Conservation (phyloP, 495 filamentous ascomycete genomes). For the Hyaloscypha bicolor region DNA sequence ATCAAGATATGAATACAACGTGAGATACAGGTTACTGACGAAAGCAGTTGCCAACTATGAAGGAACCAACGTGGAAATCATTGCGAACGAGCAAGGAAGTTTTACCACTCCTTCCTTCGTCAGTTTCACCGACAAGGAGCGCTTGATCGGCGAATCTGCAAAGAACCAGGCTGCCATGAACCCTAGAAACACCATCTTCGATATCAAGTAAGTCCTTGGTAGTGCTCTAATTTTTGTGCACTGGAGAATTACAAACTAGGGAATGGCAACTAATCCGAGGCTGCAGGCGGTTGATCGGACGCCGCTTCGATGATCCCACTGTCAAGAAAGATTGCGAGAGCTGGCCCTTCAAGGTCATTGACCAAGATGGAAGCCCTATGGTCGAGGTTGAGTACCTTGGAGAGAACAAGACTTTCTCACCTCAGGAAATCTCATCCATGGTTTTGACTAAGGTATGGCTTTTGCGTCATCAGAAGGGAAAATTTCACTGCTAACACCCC, state of each 20-base stretch:
- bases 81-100: constrained; percentile 99
- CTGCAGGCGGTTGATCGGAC: constrained; percentile 85
- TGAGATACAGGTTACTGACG: constrained; percentile 1
- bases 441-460: constrained; percentile 76
- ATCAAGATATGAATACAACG: not conserved
- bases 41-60: constrained; percentile 88
- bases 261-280: constrained; percentile 1
- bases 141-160: constrained; percentile 96
- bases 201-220: constrained; percentile 71
- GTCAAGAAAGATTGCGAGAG: constrained; percentile 98
- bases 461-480: not conserved
- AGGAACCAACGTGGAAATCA: constrained; percentile 99
- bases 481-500: constrained; percentile 3
- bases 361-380: constrained; percentile 86
- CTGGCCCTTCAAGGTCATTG: constrained; percentile 97
- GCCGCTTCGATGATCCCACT: constrained; percentile 89
- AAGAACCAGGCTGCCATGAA: constrained; percentile 99
- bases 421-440: constrained; percentile 98
- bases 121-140: constrained; percentile 97
- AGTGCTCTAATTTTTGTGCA: not conserved
- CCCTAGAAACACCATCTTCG: constrained; percentile 96
- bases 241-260: not conserved
- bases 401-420: constrained; percentile 91
- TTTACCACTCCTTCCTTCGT: constrained; percentile 98
- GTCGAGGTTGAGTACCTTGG: constrained; percentile 95